Percentiles rank a stretch among this genome's conserved stretches.
phyloP scores from a whole-genome alignment of 2,329 filamentous ascomycete genomes.

The Domatiomyces catenatus region DNA sequence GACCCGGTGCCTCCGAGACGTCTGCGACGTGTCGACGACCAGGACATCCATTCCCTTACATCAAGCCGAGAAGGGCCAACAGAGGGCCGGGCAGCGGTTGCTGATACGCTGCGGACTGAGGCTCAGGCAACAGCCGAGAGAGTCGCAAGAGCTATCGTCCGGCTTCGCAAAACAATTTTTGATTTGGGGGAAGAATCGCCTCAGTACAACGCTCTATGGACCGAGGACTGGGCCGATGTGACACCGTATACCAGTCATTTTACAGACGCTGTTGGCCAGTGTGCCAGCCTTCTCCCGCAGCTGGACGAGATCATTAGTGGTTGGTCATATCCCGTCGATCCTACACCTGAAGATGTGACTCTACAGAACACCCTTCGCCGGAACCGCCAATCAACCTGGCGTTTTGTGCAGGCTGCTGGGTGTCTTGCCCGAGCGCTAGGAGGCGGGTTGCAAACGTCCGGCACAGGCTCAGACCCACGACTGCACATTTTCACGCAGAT shows the following conservation, averaged over 20 bases:
- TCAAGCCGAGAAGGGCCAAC: constrained; percentile 19
- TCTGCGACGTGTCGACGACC: constrained; percentile 38
- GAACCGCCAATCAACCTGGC: constrained; percentile 39
- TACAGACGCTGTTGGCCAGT: constrained; percentile 28
- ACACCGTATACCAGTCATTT: constrained; percentile 26
- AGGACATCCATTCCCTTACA: constrained; percentile 33
- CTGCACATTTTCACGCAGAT: constrained; percentile 36
- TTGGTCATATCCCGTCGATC: constrained; percentile 47
- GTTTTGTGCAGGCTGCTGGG: constrained; percentile 48
- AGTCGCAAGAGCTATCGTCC: constrained; percentile 40
- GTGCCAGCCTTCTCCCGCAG: constrained; percentile 34
- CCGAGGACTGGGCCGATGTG: constrained; percentile 18
- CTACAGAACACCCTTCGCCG: constrained; percentile 42
- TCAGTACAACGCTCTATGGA: constrained; percentile 19
- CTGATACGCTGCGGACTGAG: constrained; percentile 33
- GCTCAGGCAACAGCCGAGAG: constrained; percentile 38
- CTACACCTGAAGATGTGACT: constrained; percentile 35
- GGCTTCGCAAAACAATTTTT: constrained; percentile 41
- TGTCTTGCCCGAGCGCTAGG: constrained; percentile 42
- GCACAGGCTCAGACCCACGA: constrained; percentile 24
- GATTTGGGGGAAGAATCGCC: constrained; percentile 10
- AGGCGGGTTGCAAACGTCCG: constrained; percentile 33
- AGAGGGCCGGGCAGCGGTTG: background rate
- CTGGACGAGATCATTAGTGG: constrained; percentile 41
- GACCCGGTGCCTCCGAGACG: constrained; percentile 31